A percentile compares a stretch with the other conserved stretches of the same genome.
Evolutionary conservation across 495 filamentous ascomycete genomes (phyloP).

Genomic region (Parathielavia appendiculata): DNA sequence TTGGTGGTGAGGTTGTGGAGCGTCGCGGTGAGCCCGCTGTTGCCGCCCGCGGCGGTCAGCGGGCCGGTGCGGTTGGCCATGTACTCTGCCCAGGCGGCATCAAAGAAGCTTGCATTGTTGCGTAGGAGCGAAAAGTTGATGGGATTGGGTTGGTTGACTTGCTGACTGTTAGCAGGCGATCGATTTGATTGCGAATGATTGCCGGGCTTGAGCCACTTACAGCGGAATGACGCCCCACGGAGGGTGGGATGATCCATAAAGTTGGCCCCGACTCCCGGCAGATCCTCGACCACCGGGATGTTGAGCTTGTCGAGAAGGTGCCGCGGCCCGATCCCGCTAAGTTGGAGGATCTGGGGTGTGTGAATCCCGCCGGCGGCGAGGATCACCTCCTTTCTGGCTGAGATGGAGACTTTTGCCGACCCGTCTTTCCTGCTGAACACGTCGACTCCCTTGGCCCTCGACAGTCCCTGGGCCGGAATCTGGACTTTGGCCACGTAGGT

Average conservation of each 20-base stretch:
- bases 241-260: constrained; percentile 31
- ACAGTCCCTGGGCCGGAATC: constrained; percentile 21
- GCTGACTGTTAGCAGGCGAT: too few species aligned
- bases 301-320: constrained; percentile 33
- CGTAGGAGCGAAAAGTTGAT: too few species aligned
- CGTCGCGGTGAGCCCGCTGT: neutral
- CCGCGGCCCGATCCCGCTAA: constrained; percentile 45
- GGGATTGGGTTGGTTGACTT: too few species aligned
- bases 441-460: constrained; percentile 28
- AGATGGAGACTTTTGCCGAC: constrained; percentile 17
- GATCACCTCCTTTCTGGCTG: constrained; percentile 45
- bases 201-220: too few species aligned
- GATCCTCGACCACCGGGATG: constrained; percentile 39
- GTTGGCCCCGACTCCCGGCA: constrained; percentile 25
- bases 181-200: too few species aligned
- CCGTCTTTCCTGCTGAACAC: neutral
- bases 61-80: constrained; percentile 32
- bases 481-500: constrained; percentile 40
- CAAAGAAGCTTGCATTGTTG: too few species aligned
- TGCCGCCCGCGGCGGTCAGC: constrained; percentile 23
- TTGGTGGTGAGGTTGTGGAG: constrained; percentile 26
- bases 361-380: constrained; percentile 48
- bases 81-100: constrained; percentile 33
- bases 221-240: constrained; percentile 10
- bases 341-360: constrained; percentile 48